Evolutionary conservation across 192 early-diverging fungal genomes (phyloP), one percentile per base, ranked within the genome.

Genomic region (Podila verticillata): DNA sequence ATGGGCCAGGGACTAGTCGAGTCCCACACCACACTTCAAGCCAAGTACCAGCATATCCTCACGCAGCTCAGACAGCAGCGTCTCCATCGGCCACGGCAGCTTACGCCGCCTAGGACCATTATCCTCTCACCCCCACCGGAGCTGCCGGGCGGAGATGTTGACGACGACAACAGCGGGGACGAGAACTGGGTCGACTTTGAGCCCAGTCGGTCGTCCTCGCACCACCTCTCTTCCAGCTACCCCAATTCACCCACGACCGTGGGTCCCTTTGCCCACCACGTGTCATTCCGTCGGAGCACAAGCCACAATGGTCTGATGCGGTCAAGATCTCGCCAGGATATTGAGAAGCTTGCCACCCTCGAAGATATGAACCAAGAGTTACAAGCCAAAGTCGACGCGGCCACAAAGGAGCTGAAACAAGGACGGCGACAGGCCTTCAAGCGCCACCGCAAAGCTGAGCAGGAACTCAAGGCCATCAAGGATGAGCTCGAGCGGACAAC

Each of bases 151-250:
- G 26, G 19, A 4, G 75, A 49, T 6, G 15, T 48, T 9, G 75
- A 61, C n/a, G 66, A n/a, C 5, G 63, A 68, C 35, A 62, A 62
- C 61, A 62, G 61, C 22, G 61, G 61, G 9, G 63, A 64, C 31
- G 77, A 80, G 22, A 80, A 80, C 70, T 80, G 77, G 77, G 77
- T 80, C 22, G 77, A 80, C 57, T 72, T 72, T 64, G 77, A 80
- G 20, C 69, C 69, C 30, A 31, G 15, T 36, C 75, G 22, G 8
- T 48, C 74, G 7, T 17, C 62, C 7, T 7, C 54, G 44, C 69
- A 34, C 13, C 51, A 39, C 10, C 61, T 30, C 10, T 51, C 48
- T 0, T 48, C 35, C 13, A 48, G 63, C 35, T 64, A 49, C 35
- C 63, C 63, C 15, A 64, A 26, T 24, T 64, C 63, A 12, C 63